Base-by-base conservation (phyloP, 495 filamentous ascomycete species). In the Podospora tetraspora region DNA sequence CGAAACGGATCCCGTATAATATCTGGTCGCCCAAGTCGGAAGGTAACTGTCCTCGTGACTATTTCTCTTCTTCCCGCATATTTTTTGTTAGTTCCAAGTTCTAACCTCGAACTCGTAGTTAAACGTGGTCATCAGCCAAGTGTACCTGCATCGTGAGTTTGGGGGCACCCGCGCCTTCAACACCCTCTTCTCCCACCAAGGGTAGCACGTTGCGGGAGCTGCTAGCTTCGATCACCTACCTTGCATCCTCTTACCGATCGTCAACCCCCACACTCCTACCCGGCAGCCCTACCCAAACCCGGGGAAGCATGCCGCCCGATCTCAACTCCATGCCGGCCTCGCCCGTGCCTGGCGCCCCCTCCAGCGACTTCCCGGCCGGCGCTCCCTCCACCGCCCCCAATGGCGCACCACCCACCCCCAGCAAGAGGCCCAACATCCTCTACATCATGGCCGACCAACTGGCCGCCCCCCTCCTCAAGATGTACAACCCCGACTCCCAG, bases 361-460 rank as follows among this genome's bases (percentile, higher is more conserved):
- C 65, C 62, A 68, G 70, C 34, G 56, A 25, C 11, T 60, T 69
- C 29, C 57, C 68, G 10, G 67, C 59, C 30, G 62, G 73, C 59
- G 57, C n/a, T 52, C 2, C 32, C 70, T 70, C 59, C 30, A 62
- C 69, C 32, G 37, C 16, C 56, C 6, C 27, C 70, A 74, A 69
- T 70, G 61, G 68, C 52, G 22, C 67, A 52, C 43, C 43, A n/a
- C 4, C 43, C 63, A 56, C 66, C n/a, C 23, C 23, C 8, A 22
- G 43, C 52, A 76, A 80, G 72, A 72, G 69, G 65, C 76, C 73
- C 61, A 80, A 75, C 68, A 80, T 80, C 62, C 69, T 80, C 9
- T 80, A 78, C 71, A 79, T 97, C 78, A 94, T 97, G 91, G 92
- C 92, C 59, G 93, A 97, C 79, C 93, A 97, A 81, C 88, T 97